Percentiles rank a stretch among this genome's conserved stretches.
These are phyloP conservation scores for Fagus crenata DNA, from an alignment of 306 rosid genomes.

Conservation along the genomic window DNA sequence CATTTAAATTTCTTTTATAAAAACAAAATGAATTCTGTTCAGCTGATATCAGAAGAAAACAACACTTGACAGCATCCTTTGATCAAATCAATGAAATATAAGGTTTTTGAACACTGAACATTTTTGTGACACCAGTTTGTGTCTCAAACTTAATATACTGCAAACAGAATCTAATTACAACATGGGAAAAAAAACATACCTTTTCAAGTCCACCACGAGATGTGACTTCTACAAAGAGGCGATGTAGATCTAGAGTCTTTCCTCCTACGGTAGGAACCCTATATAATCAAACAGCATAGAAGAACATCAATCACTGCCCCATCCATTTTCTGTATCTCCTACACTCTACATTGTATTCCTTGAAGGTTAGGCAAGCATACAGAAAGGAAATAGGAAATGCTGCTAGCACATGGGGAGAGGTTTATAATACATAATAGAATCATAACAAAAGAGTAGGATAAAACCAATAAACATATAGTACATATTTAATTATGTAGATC, in stretches of 20 bases:
- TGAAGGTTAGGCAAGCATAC: conserved; percentile 5
- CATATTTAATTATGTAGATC: background rate
- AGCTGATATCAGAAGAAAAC: conserved; percentile 7
- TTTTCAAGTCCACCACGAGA: conserved; percentile 79
- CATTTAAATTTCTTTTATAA: background rate
- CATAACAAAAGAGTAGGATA: background rate
- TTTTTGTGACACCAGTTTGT: conserved; percentile 21
- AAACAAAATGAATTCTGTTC: conserved; percentile 6
- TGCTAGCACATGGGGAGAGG: background rate
- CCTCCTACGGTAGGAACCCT: conserved; percentile 84
- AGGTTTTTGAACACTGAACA: background rate
- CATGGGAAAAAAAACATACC: conserved; percentile 40
- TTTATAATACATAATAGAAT: background rate
- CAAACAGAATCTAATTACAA: conserved; percentile 3
- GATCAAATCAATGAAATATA: background rate
- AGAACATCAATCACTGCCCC: conserved; percentile 7
- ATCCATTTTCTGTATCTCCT: conserved; percentile 17
- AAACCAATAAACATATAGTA: background rate
- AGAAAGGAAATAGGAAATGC: conserved; percentile 15
- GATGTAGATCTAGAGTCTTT: conserved; percentile 65
- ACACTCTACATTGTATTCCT: conserved; percentile 18
- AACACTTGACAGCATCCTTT: background rate
- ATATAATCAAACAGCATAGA: conserved; percentile 23
- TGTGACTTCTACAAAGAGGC: conserved; percentile 79
- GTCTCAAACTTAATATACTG: background rate